These are phyloP conservation scores for Viola odorata DNA, from an alignment of 345 rosid genomes.

Conservation along the genomic window DNA sequence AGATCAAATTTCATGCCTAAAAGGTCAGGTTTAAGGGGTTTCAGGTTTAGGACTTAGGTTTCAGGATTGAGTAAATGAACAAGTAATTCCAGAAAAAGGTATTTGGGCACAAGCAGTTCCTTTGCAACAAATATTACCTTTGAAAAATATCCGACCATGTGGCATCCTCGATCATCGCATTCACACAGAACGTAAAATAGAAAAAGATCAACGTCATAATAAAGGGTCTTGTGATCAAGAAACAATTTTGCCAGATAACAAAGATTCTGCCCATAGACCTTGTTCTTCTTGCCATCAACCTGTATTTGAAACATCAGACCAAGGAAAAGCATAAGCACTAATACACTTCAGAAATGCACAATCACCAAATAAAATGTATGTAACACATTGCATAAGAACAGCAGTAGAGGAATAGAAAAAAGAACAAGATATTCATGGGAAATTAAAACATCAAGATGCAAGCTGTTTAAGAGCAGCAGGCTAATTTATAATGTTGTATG, in stretches of 20 bases:
- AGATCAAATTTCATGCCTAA: background rate
- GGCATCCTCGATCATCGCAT: slow-evolving; percentile 99
- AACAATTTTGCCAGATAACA: slow-evolving; percentile 95
- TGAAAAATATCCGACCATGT: slow-evolving; percentile 99
- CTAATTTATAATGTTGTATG: too few relatives aligned
- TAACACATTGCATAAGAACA: background rate
- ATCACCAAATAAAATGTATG: background rate
- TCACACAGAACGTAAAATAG: slow-evolving; percentile 89
- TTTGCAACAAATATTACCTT: slow-evolving; percentile 44
- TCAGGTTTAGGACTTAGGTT: too few relatives aligned
- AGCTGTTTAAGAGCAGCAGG: too few relatives aligned
- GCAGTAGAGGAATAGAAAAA: too few relatives aligned
- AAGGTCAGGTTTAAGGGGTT: too few relatives aligned
- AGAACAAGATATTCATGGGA: background rate
- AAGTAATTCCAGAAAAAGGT: background rate
- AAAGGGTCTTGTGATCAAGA: slow-evolving; percentile 98
- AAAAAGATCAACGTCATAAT: slow-evolving; percentile 94
- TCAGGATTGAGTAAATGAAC: background rate
- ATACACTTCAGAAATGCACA: background rate
- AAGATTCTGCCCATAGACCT: slow-evolving; percentile 98
- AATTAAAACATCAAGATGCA: background rate
- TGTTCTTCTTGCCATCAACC: slow-evolving; percentile 96
- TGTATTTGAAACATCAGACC: slow-evolving; percentile 19
- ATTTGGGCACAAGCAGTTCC: too few relatives aligned
- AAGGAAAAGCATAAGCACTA: slow-evolving; percentile 5